Conservation (phyloP, 306 rosid genomes). For the Crotalaria pallida region DNA sequence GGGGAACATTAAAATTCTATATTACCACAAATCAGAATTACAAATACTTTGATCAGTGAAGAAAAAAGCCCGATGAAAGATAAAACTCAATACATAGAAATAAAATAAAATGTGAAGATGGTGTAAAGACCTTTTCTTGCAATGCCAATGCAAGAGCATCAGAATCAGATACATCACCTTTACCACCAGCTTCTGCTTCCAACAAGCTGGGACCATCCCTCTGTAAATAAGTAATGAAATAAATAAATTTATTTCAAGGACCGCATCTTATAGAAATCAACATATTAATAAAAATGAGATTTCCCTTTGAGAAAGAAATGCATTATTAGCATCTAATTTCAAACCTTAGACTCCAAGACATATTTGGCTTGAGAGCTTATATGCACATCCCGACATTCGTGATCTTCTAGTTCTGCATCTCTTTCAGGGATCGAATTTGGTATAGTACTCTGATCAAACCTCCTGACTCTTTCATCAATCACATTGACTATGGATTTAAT, state of each 20-base stretch:
- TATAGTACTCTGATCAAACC: constrained; percentile 32
- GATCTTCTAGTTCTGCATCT: constrained; percentile 44
- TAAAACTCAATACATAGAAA: neutral
- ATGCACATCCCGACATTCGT: constrained; percentile 58
- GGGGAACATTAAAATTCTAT: neutral
- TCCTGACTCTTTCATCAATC: constrained; percentile 48
- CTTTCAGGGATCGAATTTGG: constrained; percentile 32
- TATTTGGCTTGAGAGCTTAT: constrained; percentile 36
- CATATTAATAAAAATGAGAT: neutral
- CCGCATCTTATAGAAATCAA: neutral
- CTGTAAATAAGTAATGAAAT: constrained; percentile 35
- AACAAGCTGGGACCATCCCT: constrained; percentile 24
- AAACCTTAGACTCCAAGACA: constrained; percentile 44
- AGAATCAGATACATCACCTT: constrained; percentile 38
- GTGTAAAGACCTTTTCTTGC: constrained; percentile 73
- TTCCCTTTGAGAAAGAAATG: constrained; percentile 7
- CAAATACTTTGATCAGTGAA: neutral
- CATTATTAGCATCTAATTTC: constrained; percentile 15
- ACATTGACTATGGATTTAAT: constrained; percentile 47
- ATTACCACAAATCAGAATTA: constrained; percentile 15
- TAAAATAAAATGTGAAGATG: neutral
- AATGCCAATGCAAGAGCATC: constrained; percentile 74
- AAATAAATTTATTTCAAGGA: constrained; percentile 14
- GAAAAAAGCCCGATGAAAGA: neutral
- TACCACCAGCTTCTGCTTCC: constrained; percentile 32